Conservation (phyloP, 2,329 filamentous ascomycete species). For the Esteya vermicola region DNA sequence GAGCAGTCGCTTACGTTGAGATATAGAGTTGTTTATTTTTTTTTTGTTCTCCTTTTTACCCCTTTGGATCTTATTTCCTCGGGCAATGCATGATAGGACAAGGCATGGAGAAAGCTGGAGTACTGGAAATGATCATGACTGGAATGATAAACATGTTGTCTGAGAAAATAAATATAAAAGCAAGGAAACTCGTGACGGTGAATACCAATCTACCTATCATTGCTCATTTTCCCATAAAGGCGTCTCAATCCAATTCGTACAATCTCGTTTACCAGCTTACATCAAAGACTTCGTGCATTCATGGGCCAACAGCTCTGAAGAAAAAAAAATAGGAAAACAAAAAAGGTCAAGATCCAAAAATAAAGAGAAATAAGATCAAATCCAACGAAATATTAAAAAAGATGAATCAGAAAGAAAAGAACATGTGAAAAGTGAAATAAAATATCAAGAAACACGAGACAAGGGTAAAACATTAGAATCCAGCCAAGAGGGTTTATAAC, state of each 20-base stretch:
- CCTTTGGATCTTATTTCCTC: too few relatives aligned
- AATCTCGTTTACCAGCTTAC: too few relatives aligned
- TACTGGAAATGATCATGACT: too few relatives aligned
- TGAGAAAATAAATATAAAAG: too few relatives aligned
- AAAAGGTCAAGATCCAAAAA: neutral
- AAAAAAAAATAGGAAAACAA: neutral
- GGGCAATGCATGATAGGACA: too few relatives aligned
- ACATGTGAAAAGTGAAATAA: neutral
- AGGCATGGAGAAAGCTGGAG: too few relatives aligned
- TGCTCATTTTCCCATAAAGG: too few relatives aligned
- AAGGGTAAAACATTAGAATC: neutral
- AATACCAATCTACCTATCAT: too few relatives aligned
- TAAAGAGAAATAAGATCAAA: neutral
- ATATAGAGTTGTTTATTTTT: neutral
- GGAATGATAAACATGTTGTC: too few relatives aligned
- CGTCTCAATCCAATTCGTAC: too few relatives aligned
- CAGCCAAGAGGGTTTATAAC: conserved; percentile 8
- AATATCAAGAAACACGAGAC: neutral
- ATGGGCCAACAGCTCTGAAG: neutral
- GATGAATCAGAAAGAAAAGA: neutral
- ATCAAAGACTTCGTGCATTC: neutral
- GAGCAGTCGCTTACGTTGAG: neutral
- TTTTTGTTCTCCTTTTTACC: too few relatives aligned
- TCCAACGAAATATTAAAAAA: neutral
- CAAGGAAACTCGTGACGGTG: too few relatives aligned